These are phyloP conservation scores for Cyclocybe cylindracea DNA, from an alignment of 768 basidiomycete genomes.

Conservation along the genomic window DNA sequence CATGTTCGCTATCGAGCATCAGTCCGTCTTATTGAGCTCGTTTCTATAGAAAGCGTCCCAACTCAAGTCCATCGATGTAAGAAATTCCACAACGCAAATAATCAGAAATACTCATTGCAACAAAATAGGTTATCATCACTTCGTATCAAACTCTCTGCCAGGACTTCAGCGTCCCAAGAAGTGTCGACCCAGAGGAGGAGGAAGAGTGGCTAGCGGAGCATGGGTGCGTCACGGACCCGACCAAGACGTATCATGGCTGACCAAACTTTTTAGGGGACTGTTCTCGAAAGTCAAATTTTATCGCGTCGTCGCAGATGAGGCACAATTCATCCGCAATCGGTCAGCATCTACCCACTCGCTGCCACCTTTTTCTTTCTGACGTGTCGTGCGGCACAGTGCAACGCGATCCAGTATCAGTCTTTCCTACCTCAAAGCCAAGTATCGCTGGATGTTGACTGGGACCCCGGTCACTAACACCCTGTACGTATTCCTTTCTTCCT, in stretches of 20 bases:
- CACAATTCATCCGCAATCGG: conserved; percentile 75
- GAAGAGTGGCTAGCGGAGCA: conserved; percentile 46
- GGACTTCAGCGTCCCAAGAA: conserved; percentile 57
- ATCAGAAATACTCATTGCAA: neutral
- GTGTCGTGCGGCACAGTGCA: conserved; percentile 28
- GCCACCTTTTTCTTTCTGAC: neutral
- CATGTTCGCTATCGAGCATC: conserved; percentile 3
- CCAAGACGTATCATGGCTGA: neutral
- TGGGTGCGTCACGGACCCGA: conserved; percentile 40
- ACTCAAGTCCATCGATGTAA: conserved; percentile 55
- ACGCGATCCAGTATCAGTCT: conserved; percentile 62
- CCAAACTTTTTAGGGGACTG: conserved; percentile 45
- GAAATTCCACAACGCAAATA: conserved; percentile 1
- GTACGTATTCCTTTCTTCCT: conserved; percentile 31
- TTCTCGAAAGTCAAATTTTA: conserved; percentile 65
- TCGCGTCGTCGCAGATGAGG: conserved; percentile 77
- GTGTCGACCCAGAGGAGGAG: conserved; percentile 48
- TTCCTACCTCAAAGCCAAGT: conserved; percentile 60
- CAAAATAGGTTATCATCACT: conserved; percentile 64
- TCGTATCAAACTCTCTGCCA: conserved; percentile 72
- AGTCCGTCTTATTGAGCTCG: neutral
- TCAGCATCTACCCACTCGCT: conserved; percentile 13
- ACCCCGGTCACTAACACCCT: conserved; percentile 74
- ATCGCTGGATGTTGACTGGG: conserved; percentile 80
- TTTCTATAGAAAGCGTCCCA: conserved; percentile 39